These are phyloP conservation scores for Myriosclerotinia scirpicola DNA, from an alignment of 2,329 filamentous ascomycete genomes.

Conservation along the genomic window DNA sequence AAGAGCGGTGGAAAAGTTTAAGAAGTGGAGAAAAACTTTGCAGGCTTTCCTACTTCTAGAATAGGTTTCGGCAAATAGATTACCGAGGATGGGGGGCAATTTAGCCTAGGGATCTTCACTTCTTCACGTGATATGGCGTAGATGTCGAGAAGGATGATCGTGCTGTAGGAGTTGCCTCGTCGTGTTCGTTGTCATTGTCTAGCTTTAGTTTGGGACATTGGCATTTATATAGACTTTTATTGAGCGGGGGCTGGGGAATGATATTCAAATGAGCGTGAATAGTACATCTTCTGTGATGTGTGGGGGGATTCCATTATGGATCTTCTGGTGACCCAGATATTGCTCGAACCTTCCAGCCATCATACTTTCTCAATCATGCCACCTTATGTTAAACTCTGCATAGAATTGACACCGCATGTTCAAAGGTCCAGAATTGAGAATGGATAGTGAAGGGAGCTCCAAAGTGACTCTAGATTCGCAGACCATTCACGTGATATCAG, in stretches of 20 bases:
- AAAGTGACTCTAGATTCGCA: not conserved
- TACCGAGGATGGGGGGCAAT: slow-evolving; percentile 2
- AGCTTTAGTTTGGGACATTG: no score
- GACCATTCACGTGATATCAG: fast-evolving
- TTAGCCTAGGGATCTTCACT: not conserved
- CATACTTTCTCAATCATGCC: not conserved
- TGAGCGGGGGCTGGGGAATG: no score
- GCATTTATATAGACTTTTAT: not conserved
- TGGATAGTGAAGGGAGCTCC: no score
- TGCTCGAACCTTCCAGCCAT: not conserved
- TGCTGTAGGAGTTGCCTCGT: no score
- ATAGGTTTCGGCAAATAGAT: not conserved
- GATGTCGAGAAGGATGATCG: not conserved
- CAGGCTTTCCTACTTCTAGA: slow-evolving; percentile 5
- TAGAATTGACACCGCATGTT: no score
- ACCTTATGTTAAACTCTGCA: no score
- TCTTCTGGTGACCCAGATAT: not conserved
- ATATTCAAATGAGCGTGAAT: not conserved
- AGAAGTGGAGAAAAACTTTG: slow-evolving; percentile 4
- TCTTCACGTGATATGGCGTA: not conserved
- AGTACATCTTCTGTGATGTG: not conserved
- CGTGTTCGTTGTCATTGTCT: no score
- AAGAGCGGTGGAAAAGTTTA: slow-evolving; percentile 7
- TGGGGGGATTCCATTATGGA: not conserved
- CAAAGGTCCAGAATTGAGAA: not conserved